These are phyloP conservation scores for Mrakia hoshinonis DNA, from an alignment of 768 basidiomycete species.

Conservation along the genomic window DNA sequence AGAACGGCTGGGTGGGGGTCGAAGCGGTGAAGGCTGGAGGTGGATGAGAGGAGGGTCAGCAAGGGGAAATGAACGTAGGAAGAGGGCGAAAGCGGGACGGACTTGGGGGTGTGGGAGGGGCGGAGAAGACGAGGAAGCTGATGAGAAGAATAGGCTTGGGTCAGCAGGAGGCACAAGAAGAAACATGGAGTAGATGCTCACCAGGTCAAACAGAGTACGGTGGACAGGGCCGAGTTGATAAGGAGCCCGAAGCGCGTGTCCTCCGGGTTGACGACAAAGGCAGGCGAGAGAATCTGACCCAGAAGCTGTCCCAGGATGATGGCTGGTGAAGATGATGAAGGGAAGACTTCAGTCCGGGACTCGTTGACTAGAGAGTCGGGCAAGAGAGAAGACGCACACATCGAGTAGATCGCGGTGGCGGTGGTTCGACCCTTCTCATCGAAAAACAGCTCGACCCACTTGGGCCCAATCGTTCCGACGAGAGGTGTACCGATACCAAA, in stretches of 20 bases:
- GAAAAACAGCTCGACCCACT: conserved; percentile 1
- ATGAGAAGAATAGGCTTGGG: background rate
- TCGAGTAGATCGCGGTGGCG: background rate
- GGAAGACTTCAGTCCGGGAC: too few species aligned
- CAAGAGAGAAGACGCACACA: background rate
- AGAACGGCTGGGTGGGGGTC: background rate
- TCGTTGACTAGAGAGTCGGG: background rate
- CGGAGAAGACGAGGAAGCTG: conserved; percentile 10
- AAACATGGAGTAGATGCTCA: background rate
- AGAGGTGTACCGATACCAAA: background rate
- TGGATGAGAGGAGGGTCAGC: background rate
- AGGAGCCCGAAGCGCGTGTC: background rate
- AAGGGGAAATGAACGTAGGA: background rate
- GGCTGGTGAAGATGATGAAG: background rate
- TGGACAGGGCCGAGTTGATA: background rate
- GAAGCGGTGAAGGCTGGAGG: conserved; percentile 4
- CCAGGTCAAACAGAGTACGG: background rate
- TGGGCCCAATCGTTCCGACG: background rate
- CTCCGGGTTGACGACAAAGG: background rate
- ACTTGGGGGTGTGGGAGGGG: background rate
- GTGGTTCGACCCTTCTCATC: conserved; percentile 1
- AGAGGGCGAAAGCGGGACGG: background rate
- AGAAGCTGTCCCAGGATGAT: background rate
- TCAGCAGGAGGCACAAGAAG: background rate
- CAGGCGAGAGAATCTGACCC: background rate